phyloP scores from a whole-genome alignment of 176 grass and related monocot genomes.

The Pharus latifolius region DNA sequence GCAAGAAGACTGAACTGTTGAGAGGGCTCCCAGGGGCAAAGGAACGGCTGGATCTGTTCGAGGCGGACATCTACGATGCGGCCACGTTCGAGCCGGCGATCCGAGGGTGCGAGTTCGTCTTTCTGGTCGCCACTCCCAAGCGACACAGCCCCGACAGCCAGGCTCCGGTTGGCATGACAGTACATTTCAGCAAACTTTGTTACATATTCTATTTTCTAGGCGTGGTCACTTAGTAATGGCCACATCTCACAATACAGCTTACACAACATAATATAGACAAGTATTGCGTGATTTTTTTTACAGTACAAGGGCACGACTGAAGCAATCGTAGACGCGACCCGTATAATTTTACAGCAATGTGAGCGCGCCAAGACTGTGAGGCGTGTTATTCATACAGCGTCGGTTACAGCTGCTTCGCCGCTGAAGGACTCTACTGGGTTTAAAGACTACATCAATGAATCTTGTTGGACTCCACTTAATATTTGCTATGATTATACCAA shows the following conservation, averaged over 20 bases:
- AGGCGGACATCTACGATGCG: conserved; percentile 53
- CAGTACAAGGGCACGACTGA: conserved; percentile 49
- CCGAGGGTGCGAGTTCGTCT: conserved; percentile 50
- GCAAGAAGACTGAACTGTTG: conserved; percentile 33
- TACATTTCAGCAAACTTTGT: too few relatives aligned
- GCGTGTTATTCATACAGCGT: conserved; percentile 62
- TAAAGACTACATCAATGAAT: conserved; percentile 33
- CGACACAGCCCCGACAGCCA: conserved; percentile 6
- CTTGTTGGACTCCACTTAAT: conserved; percentile 46
- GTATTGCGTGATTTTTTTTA: too few relatives aligned
- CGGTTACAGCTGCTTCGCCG: conserved; percentile 40
- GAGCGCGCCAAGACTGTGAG: conserved; percentile 41
- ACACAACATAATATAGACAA: too few relatives aligned
- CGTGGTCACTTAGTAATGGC: too few relatives aligned
- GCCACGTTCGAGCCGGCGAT: conserved; percentile 46
- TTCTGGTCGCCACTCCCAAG: conserved; percentile 50
- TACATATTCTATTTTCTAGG: too few relatives aligned
- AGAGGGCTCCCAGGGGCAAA: conserved; percentile 29
- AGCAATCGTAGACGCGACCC: conserved; percentile 27
- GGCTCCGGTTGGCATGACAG: too few relatives aligned
- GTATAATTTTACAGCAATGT: conserved; percentile 45
- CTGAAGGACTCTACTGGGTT: conserved; percentile 25
- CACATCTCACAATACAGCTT: too few relatives aligned
- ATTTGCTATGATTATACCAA: conserved; percentile 23
- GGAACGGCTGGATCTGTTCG: conserved; percentile 43